Evolutionary conservation across 768 basidiomycete genomes (phyloP).

Genomic region (Gloeostereum incarnatum): DNA sequence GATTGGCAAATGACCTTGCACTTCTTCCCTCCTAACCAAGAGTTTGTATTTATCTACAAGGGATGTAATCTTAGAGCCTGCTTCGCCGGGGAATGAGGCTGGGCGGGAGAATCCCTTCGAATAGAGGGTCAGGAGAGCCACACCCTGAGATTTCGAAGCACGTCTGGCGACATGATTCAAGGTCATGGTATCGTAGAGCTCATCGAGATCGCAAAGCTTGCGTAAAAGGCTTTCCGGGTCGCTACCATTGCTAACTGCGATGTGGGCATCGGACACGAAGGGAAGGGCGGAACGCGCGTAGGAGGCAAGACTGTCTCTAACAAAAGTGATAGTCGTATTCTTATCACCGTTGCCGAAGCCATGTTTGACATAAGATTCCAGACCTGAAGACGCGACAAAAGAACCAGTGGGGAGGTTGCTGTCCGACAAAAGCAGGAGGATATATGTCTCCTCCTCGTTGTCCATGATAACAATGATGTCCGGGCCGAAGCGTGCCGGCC

Average conservation of each 20-base stretch:
- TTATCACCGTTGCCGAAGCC: slow-evolving; percentile 46
- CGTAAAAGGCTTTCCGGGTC: slow-evolving; percentile 16
- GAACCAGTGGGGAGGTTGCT: slow-evolving; percentile 96
- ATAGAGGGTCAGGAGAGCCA: slow-evolving; percentile 85
- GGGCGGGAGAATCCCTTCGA: slow-evolving; percentile 70
- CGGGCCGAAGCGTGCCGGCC: too few species aligned
- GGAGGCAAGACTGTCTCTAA: slow-evolving; percentile 64
- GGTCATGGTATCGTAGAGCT: slow-evolving; percentile 75
- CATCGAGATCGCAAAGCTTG: slow-evolving; percentile 51
- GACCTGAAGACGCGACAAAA: slow-evolving; percentile 89
- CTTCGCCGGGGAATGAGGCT: slow-evolving; percentile 14
- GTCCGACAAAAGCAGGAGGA: slow-evolving; percentile 76
- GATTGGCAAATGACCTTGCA: slow-evolving; percentile 76
- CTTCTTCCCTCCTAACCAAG: slow-evolving; percentile 50
- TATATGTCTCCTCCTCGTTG: slow-evolving; percentile 48
- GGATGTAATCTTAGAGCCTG: slow-evolving; percentile 17
- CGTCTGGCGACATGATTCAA: slow-evolving; percentile 85
- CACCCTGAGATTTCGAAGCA: slow-evolving; percentile 86
- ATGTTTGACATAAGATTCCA: slow-evolving; percentile 86
- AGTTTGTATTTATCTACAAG: slow-evolving; percentile 67
- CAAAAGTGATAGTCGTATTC: slow-evolving; percentile 43
- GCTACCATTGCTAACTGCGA: slow-evolving; percentile 15
- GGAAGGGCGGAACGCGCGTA: slow-evolving; percentile 72
- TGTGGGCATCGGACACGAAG: slow-evolving; percentile 72
- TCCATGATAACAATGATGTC: too few species aligned